Base-by-base conservation (phyloP, 1,284 basidiomycete genomes). In the Meripilus lineatus region DNA sequence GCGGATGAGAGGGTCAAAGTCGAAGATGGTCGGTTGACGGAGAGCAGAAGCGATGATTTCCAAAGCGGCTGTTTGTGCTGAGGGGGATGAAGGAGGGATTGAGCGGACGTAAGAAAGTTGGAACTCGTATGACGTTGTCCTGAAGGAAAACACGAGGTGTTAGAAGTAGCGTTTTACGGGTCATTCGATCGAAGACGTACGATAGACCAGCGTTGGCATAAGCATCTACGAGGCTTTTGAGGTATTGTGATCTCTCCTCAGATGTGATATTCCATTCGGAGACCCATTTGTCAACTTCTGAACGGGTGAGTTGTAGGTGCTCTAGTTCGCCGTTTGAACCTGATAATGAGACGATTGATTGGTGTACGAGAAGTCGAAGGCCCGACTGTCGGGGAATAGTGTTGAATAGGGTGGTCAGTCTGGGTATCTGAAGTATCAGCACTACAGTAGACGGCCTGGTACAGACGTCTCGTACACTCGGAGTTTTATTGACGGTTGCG, bases 351-450 rank as follows among this genome's bases (percentile, higher is more conserved):
- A 95, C 66, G 37, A 95, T 78, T 7, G 80, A 66, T 37, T 72
- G 71, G 57, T 88, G 87, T 36, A 88, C 82, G 11, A 71, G 56
- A 35, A 82, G 66, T 22, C 90, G 81, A 44, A 88, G 69, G 10
- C 80, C 58, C 5, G 90, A 92, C 33, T 68, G 70, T 44, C 80
- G 72, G 20, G 90, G 85, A 18, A 87, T 70, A 15, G 82, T 75
- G 63, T 95, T 94, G 79, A 93, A 94, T 26, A 93, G 68, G 65
- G 93, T 93, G 41, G 89, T 85, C 24, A 95, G 68, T 59, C 92
- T 93, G 53, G 15, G 45, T 44, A 39, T 40, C 1, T 21, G 22
- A 21, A 34, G 20, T 38, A 35, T 18, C 51, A 37, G 33, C 13
- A 38, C 40, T 5, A 21, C 30, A 45, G 20, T 10, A 30, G 38